A percentile compares a stretch with the other conserved stretches of the same genome.
Evolutionary conservation across 768 basidiomycete species (phyloP).

Genomic region (Tulasnella sp.): DNA sequence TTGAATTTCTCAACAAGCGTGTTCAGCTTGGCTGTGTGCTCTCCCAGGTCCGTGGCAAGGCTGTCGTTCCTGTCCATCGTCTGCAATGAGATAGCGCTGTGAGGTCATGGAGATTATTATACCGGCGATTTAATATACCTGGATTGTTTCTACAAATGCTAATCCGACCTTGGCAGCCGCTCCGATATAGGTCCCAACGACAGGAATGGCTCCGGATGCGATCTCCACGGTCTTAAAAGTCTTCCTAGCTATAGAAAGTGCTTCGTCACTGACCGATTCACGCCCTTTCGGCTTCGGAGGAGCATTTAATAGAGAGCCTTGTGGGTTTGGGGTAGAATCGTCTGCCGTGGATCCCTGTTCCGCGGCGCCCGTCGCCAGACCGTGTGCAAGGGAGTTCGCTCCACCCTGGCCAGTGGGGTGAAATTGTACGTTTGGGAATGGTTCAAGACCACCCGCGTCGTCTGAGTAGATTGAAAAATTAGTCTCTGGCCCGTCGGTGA

Average conservation of each 20-base stretch:
- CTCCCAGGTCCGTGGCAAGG: not conserved
- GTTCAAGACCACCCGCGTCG: too few relatives aligned
- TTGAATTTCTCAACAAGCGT: not conserved
- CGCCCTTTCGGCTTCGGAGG: not conserved
- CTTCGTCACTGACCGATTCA: not conserved
- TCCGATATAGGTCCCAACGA: not conserved
- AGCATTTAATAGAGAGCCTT: not conserved
- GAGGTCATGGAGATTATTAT: not conserved
- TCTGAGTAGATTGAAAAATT: too few relatives aligned
- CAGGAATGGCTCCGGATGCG: not conserved
- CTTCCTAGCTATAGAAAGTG: not conserved
- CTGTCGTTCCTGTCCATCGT: not conserved
- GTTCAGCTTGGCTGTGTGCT: not conserved
- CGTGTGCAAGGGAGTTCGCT: not conserved
- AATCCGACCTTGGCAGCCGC: not conserved
- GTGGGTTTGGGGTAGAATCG: not conserved
- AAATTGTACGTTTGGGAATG: not conserved
- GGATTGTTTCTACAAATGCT: not conserved
- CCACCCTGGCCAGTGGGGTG: not conserved
- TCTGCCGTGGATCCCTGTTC: not conserved
- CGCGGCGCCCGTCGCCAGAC: not conserved
- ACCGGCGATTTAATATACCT: not conserved
- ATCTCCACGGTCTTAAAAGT: not conserved
- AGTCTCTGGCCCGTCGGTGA: too few relatives aligned
- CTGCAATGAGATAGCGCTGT: not conserved